phyloP scores from a whole-genome alignment of 2,329 filamentous ascomycete species.

The Mariannaea elegans region DNA sequence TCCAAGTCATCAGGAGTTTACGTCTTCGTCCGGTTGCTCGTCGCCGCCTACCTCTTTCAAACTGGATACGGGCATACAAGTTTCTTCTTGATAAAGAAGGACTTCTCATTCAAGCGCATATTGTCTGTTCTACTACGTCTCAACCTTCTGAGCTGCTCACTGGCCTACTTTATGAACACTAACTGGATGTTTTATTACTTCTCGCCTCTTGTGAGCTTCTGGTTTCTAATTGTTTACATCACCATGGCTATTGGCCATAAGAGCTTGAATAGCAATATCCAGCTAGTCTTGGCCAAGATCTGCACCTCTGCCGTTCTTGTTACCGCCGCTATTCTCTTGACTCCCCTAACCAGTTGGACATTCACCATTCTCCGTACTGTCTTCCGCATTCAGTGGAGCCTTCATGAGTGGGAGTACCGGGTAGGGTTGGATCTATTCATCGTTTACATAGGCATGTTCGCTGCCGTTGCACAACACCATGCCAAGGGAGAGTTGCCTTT shows the following conservation, averaged over 20 bases:
- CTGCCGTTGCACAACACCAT: conserved; percentile 42
- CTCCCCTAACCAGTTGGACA: conserved; percentile 30
- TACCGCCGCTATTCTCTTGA: conserved; percentile 48
- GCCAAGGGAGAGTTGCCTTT: conserved; percentile 24
- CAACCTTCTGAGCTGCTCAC: conserved; percentile 62
- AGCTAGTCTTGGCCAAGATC: conserved; percentile 57
- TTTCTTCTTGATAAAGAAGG: conserved; percentile 64
- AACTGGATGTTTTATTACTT: conserved; percentile 65
- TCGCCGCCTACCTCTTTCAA: conserved; percentile 69
- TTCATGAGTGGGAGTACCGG: conserved; percentile 58
- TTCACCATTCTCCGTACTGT: conserved; percentile 46
- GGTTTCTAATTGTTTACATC: conserved; percentile 66
- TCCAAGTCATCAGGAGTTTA: conserved; percentile 56
- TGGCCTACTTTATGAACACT: conserved; percentile 66
- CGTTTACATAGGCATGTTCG: conserved; percentile 64
- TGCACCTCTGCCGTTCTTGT: conserved; percentile 51
- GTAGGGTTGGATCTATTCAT: conserved; percentile 63
- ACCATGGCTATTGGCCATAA: conserved; percentile 55
- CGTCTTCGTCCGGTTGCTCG: conserved; percentile 61
- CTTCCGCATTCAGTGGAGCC: conserved; percentile 59
- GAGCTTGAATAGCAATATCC: conserved; percentile 53
- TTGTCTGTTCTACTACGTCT: conserved; percentile 62
- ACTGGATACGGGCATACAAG: conserved; percentile 69
- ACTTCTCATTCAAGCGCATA: conserved; percentile 64
- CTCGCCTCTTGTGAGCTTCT: conserved; percentile 66